Base-by-base conservation (phyloP, 306 rosid species). In the Gillenia trifoliata region DNA sequence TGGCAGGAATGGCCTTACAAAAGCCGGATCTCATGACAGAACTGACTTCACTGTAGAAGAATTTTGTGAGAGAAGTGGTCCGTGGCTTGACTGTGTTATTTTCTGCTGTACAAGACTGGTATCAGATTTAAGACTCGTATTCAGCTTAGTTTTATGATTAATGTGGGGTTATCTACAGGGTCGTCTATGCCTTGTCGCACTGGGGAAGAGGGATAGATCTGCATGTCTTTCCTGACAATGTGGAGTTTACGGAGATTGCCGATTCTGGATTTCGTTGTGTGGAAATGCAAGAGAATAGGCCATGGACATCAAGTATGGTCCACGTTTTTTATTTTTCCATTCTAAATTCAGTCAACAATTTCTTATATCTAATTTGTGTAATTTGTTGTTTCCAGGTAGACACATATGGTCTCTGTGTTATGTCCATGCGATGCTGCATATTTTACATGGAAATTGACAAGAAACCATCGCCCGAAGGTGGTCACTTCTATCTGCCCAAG, bases 131-230 rank as follows among this genome's bases (percentile, higher is more conserved):
- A 63, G 23, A 36, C 68, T 49, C 59, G 71, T 26, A 40, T 68
- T 75, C 66, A 22, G 26, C 64, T 64, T 70, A 41, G 43, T 56
- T 43, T 69, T 63, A 64, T 73, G 65, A 69, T 55, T 71, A 72
- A 38, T 52, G 41, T 49, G 80, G 60, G 64, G 54, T 72, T 74
- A 72, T 78, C 70, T 74, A 8, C 22, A 92, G 99, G 99, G n/a
- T n/a, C n/a, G 97, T 71, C 91, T 94, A 76, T 91, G 95, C 86
- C 97, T 94, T 76, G 96, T 94, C n/a, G 71, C 97, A 90, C 86
- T 94, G 97, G 99, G 99, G 99, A 85, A 86, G 97, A 73, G 96
- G 97, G 62, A 94, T 94, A 74, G 99, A 91, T 82, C 77, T 86
- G 72, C 81, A 43, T 72, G 95, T 91, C 81, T 90, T 94, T 86